These are phyloP conservation scores for Phyllosticta citriasiana DNA, from an alignment of 2,329 filamentous ascomycete genomes.

Conservation along the genomic window DNA sequence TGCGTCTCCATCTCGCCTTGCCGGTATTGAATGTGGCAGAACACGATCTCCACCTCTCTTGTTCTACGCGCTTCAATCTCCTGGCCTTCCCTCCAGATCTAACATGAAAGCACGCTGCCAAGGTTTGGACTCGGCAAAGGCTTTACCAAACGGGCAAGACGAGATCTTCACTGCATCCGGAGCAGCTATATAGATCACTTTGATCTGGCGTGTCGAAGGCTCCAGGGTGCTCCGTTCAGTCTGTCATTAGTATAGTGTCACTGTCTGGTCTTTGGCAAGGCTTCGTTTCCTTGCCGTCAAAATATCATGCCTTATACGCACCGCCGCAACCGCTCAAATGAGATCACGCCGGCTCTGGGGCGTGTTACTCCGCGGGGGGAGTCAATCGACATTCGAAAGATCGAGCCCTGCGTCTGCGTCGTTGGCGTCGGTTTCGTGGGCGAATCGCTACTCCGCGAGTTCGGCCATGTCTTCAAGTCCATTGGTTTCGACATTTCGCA, in stretches of 20 bases:
- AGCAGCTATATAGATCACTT: background rate
- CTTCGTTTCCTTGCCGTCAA: too few species aligned
- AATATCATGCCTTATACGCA: slow-evolving; percentile 3
- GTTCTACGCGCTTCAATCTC: background rate
- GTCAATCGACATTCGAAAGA: background rate
- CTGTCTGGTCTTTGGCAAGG: too few species aligned
- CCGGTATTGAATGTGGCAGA: background rate
- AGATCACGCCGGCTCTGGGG: background rate
- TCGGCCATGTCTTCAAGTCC: slow-evolving; percentile 32
- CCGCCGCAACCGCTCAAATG: background rate
- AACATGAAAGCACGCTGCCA: background rate
- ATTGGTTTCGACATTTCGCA: slow-evolving; percentile 28
- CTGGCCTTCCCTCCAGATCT: background rate
- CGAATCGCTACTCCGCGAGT: slow-evolving; percentile 38
- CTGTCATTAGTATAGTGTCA: background rate
- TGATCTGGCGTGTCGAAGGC: background rate
- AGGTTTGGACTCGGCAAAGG: background rate
- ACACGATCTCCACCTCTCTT: background rate
- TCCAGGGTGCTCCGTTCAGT: background rate
- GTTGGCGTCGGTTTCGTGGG: slow-evolving; percentile 47
- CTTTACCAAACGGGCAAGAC: background rate
- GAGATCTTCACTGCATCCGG: background rate
- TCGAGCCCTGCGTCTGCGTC: slow-evolving; percentile 29
- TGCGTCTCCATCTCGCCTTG: background rate
- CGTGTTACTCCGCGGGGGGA: background rate